Conservation (phyloP, 31 red algal genomes). For the Odonthalia washingtoniensis region DNA sequence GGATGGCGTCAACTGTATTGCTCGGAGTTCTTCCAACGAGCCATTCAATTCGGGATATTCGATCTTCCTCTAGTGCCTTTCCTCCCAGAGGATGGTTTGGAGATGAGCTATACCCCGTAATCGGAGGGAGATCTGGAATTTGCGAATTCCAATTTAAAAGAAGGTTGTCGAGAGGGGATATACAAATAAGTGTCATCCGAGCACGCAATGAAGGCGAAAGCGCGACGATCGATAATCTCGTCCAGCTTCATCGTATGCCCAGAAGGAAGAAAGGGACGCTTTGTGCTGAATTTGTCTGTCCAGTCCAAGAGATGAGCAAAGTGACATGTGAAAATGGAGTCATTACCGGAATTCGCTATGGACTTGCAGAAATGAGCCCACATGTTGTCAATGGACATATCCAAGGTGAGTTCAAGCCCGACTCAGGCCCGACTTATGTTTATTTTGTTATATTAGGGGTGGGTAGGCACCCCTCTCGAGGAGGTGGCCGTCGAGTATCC, state of each 20-base stretch:
- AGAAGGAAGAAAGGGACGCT: conserved; percentile 5
- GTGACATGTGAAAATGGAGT: conserved; percentile 38
- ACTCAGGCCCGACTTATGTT: too few species aligned
- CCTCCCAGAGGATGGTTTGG: neutral
- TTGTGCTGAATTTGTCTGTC: conserved; percentile 41
- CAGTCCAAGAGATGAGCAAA: conserved; percentile 48
- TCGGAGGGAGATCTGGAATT: neutral
- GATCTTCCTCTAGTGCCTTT: neutral
- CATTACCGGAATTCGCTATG: conserved; percentile 34
- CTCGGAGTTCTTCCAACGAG: neutral
- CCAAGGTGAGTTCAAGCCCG: too few species aligned
- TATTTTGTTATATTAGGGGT: too few species aligned
- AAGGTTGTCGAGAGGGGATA: neutral
- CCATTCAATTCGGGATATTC: conserved; percentile 28
- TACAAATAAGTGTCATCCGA: conserved; percentile 13
- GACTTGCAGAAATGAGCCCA: conserved; percentile 33
- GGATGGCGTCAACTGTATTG: conserved; percentile 19
- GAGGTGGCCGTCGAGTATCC: too few species aligned
- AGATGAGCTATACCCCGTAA: conserved; percentile 9
- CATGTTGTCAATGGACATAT: conserved; percentile 25
- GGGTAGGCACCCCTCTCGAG: too few species aligned
- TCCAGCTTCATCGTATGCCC: conserved; percentile 25
- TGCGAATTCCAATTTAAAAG: too few species aligned
- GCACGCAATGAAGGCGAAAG: conserved; percentile 8
- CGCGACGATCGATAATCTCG: conserved; percentile 3